Evolutionary conservation across 1,284 basidiomycete genomes (phyloP).

Genomic region (Cystobasidium sp.): DNA sequence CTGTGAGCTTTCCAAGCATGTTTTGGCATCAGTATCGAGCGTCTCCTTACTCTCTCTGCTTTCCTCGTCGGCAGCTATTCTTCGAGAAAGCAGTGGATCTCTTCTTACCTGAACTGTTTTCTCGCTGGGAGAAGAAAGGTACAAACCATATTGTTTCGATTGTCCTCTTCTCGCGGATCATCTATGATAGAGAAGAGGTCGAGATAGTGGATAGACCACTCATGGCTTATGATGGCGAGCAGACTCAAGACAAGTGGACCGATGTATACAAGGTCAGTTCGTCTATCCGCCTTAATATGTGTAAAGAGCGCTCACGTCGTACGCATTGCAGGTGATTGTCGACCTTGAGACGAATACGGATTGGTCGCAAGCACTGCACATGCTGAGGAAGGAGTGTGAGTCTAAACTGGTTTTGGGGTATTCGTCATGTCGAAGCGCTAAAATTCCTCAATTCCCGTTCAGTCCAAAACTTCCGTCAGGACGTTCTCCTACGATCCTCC

Average conservation of each 20-base stretch:
- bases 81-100: constrained; percentile 95
- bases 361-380: constrained; percentile 83
- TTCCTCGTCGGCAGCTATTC: constrained; percentile 67
- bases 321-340: constrained; percentile 78
- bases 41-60: neutral
- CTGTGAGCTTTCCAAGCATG: constrained; percentile 47
- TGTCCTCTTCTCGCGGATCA: constrained; percentile 90
- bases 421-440: neutral
- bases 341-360: constrained; percentile 86
- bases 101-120: constrained; percentile 82
- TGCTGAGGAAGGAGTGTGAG: constrained; percentile 72
- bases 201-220: constrained; percentile 61
- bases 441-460: neutral
- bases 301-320: no score
- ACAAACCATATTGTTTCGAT: constrained; percentile 95
- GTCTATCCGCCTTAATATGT: no score
- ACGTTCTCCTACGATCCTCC: constrained; percentile 48
- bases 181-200: constrained; percentile 79
- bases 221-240: constrained; percentile 45
- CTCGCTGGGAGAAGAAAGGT: constrained; percentile 74
- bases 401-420: no score
- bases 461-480: constrained; percentile 46
- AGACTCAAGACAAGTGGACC: constrained; percentile 75
- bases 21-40: neutral
- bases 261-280: constrained; percentile 69